Evolutionary conservation across 2,329 filamentous ascomycete species (phyloP), one percentile per base, ranked within the genome.

Genomic region (Diplodia intermedia): DNA sequence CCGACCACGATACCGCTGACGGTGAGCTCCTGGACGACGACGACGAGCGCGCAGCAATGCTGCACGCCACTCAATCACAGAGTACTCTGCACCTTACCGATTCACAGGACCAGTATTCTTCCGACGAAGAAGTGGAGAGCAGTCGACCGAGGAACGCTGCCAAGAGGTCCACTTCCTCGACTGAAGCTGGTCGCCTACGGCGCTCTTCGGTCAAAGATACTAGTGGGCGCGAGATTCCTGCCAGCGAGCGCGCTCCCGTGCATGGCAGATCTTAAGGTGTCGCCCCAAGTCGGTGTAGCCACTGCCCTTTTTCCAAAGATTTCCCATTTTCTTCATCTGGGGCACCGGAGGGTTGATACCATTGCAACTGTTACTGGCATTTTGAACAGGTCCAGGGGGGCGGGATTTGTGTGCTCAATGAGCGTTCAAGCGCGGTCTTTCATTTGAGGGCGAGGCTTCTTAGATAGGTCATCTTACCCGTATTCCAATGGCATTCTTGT

Each of bases 1-100:
- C 92, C 1, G 91, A 93, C 72, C 90, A 88, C 74, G 90, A 92
- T 69, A 89, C 86, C 18, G 88, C 87, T 40, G 90, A 92, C 69
- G 91, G 90, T 69, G 89, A 89, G 75, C 82, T 92, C 69, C 78
- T 93, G 66, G 86, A 88, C 47, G 85, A 79, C 65, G 79, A 81
- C 62, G 83, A 86, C 68, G 89, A 88, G 80, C 82, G 82, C 72
- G 84, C 84, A 69, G 84, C 82, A 69, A 91, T 89, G 88, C 79
- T 90, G 65, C 80, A 82, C 65, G 72, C 75, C 70, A 77, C 79
- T 54, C 73, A 76, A 71, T 73, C 74, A 69, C 74, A 71, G 69
- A 75, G 43, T 50, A 53, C 33, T 29, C 40, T 67, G 38, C 65
- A 67, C 47, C 53, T 60, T n/a, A 57, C 65, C 29, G 69, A 71